phyloP scores from a whole-genome alignment of 169 alveolate species.

The Cryptosporidium parvum region DNA sequence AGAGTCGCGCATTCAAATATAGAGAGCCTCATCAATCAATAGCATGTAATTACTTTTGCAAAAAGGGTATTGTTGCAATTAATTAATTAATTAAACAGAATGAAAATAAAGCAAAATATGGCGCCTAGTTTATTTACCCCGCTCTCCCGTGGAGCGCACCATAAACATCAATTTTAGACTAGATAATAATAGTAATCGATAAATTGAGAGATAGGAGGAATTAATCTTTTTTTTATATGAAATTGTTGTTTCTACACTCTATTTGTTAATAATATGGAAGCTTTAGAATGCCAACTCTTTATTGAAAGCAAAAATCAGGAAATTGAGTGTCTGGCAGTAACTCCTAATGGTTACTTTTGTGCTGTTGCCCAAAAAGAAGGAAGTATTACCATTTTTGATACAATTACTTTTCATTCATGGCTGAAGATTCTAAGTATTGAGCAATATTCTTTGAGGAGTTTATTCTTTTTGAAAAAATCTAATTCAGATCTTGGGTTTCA shows the following conservation, averaged over 20 bases:
- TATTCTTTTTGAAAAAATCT: slow-evolving; percentile 27
- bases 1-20: slow-evolving; percentile 41
- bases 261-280: slow-evolving; percentile 15
- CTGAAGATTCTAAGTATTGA: slow-evolving; percentile 13
- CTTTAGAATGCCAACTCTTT: slow-evolving; percentile 47
- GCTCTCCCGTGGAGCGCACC: slow-evolving; percentile 50
- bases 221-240: background rate
- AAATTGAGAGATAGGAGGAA: slow-evolving; percentile 19
- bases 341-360: slow-evolving; percentile 68
- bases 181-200: background rate
- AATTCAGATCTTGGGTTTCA: background rate
- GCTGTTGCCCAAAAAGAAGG: slow-evolving; percentile 59
- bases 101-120: background rate
- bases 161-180: slow-evolving; percentile 68
- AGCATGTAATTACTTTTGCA: background rate
- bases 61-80: background rate
- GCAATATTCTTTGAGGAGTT: slow-evolving; percentile 25
- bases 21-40: slow-evolving; percentile 7
- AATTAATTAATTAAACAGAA: background rate
- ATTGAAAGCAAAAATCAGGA: slow-evolving; percentile 20
- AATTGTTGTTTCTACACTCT: slow-evolving; percentile 2
- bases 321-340: slow-evolving; percentile 57
- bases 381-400: slow-evolving; percentile 42
- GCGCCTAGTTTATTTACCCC: slow-evolving; percentile 16
- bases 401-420: slow-evolving; percentile 70